Base-by-base conservation (phyloP, 2,329 filamentous ascomycete species). In the Atkinsonella hypoxylon region DNA sequence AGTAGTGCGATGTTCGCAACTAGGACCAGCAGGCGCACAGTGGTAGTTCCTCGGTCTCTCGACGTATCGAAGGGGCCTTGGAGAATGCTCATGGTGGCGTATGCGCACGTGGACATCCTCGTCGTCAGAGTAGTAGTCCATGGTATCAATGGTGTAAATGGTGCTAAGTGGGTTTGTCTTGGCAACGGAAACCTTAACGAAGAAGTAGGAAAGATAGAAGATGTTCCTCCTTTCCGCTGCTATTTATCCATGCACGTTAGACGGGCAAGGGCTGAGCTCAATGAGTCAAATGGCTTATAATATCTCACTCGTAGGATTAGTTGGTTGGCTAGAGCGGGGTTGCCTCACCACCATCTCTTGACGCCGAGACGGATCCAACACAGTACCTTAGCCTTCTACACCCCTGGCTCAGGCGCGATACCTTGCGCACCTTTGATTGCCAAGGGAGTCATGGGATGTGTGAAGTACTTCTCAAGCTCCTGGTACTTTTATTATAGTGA, bases 21-120 rank as follows among this genome's bases (percentile, higher is more conserved):
- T 64, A 31, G 68, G 71, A 11, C 66, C 67, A 32, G 66, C 63
- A 11, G 68, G 59, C 26, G 66, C 56, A 48, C 71, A 73, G 53
- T 72, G 72, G 54, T 67, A 69, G 39, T 54, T 55, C 41, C 66
- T 67, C 18, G 66, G 65, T 36, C 64, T 67, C 11, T 71, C 66
- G 34, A 78, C 72, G 57, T 75, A 78, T 52, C 73, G 69, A 10
- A 72, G 65, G 44, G 70, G 63, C 12, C 59, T 63, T 4, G 68
- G 66, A 26, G 70, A 68, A n/a, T 64, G 67, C 3, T 62, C 65
- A 38, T 67, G 68, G 26, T 69, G 70, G 48, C 67, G 67, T 53
- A 77, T 62, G 43, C 66, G 74, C 56, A 80, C 69, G 57, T 81
- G 73, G 47, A 78, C 58, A 45, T 81, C 78, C 31, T 79, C 77